phyloP scores from a whole-genome alignment of 2,329 filamentous ascomycete species.

The Metarhizium sp. region DNA sequence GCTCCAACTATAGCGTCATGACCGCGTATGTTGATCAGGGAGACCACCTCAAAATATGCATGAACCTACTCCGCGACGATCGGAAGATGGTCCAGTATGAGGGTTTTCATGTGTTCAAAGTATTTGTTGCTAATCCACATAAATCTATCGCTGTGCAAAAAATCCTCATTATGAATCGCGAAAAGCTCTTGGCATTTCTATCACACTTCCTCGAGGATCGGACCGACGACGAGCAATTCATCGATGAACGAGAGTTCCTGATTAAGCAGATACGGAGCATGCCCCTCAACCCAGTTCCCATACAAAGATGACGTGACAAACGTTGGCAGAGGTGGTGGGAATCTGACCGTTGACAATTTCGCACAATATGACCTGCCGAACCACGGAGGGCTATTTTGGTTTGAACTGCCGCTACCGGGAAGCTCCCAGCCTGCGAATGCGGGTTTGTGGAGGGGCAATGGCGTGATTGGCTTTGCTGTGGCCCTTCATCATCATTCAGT shows the following conservation, averaged over 20 bases:
- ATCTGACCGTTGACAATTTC: background rate
- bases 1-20: conserved; percentile 97
- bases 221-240: conserved; percentile 96
- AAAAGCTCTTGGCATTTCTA: conserved; percentile 80
- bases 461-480: background rate
- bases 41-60: conserved; percentile 94
- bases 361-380: background rate
- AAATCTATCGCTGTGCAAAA: conserved; percentile 95
- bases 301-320: conserved; percentile 29
- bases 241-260: conserved; percentile 93
- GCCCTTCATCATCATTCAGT: background rate
- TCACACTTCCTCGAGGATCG: conserved; percentile 89
- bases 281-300: conserved; percentile 47
- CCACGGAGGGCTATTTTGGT: background rate
- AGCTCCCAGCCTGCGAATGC: background rate
- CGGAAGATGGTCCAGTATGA: conserved; percentile 99
- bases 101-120: conserved; percentile 98
- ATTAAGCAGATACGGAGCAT: conserved; percentile 83
- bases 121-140: conserved; percentile 97
- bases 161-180: conserved; percentile 92
- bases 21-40: conserved; percentile 91
- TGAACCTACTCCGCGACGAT: conserved; percentile 93
- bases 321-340: background rate
- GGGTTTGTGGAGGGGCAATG: background rate
- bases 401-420: background rate